Evolutionary conservation across 2,329 filamentous ascomycete genomes (phyloP).

Genomic region (Pseudopithomyces chartarum): DNA sequence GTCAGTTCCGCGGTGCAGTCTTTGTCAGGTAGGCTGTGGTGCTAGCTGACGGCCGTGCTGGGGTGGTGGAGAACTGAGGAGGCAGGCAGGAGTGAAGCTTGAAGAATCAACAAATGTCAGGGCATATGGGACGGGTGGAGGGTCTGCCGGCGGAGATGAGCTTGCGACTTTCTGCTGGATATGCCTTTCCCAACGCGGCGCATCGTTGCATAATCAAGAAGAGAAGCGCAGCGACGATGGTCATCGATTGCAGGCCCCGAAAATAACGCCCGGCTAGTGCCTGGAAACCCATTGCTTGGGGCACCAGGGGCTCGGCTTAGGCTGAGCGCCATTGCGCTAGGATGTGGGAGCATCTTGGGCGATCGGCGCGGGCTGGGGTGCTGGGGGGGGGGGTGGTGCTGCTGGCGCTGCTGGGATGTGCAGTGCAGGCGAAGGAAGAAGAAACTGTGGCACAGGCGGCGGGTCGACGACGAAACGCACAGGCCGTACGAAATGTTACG

Average conservation of each 20-base stretch:
- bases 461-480: conserved; percentile 3
- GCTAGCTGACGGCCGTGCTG: conserved; percentile 29
- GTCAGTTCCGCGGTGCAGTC: conserved; percentile 21
- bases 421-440: conserved; percentile 3
- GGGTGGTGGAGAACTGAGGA: neutral
- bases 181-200: conserved; percentile 35
- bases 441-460: conserved; percentile 11
- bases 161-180: conserved; percentile 25
- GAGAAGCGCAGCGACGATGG: conserved; percentile 38
- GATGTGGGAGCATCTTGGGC: conserved; percentile 8
- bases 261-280: conserved; percentile 35
- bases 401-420: conserved; percentile 30
- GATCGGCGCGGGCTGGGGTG: conserved; percentile 17
- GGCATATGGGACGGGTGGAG: conserved; percentile 2
- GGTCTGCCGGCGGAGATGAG: conserved; percentile 25
- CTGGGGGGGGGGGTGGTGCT: too few relatives aligned
- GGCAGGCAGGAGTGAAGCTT: neutral
- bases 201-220: conserved; percentile 41
- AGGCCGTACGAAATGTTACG: neutral
- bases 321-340: conserved; percentile 6
- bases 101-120: neutral
- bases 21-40: conserved; percentile 31
- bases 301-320: conserved; percentile 40
- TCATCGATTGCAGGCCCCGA: conserved; percentile 37
- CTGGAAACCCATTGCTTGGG: conserved; percentile 36